Percentiles rank a stretch among this genome's conserved stretches.
phyloP scores from a whole-genome alignment of 2,329 filamentous ascomycete species.

The Rachicladosporium sp. region DNA sequence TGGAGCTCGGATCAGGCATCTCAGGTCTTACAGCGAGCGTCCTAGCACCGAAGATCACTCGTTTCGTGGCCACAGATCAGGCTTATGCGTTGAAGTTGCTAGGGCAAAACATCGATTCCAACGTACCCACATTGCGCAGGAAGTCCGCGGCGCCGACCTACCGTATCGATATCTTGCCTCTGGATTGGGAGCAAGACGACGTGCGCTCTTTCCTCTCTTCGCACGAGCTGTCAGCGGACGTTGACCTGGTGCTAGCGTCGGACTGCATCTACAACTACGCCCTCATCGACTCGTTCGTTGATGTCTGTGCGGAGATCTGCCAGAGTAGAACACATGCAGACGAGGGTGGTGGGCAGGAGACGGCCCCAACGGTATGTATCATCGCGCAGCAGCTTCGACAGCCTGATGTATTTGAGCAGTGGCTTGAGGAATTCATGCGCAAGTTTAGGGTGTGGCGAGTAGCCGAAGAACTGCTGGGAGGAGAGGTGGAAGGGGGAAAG shows the following conservation, averaged over 20 bases:
- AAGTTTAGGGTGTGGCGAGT: constrained; percentile 67
- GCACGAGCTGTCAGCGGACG: constrained; percentile 30
- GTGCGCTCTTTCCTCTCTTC: constrained; percentile 36
- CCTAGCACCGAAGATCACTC: constrained; percentile 48
- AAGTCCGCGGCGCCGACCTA: too few species aligned
- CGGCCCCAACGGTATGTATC: constrained; percentile 55
- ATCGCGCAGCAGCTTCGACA: constrained; percentile 83
- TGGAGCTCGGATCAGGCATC: constrained; percentile 84
- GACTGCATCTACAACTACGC: constrained; percentile 95
- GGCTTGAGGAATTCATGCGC: constrained; percentile 56
- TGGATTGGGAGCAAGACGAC: constrained; percentile 71
- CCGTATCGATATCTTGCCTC: constrained; percentile 17
- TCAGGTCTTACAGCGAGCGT: constrained; percentile 65
- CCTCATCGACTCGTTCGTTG: constrained; percentile 62
- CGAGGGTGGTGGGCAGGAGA: background rate
- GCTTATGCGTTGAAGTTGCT: constrained; percentile 67
- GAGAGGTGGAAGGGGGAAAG: constrained; percentile 47
- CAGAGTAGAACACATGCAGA: background rate
- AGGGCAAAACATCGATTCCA: constrained; percentile 61
- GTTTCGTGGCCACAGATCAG: constrained; percentile 79
- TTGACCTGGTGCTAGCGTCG: constrained; percentile 58
- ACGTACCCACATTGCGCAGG: constrained; percentile 23
- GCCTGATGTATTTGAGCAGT: constrained; percentile 71
- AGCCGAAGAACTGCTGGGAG: constrained; percentile 48
- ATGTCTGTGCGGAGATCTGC: constrained; percentile 66